These are phyloP conservation scores for Cyphellophora europaea DNA, from an alignment of 2,329 filamentous ascomycete species.

Conservation along the genomic window DNA sequence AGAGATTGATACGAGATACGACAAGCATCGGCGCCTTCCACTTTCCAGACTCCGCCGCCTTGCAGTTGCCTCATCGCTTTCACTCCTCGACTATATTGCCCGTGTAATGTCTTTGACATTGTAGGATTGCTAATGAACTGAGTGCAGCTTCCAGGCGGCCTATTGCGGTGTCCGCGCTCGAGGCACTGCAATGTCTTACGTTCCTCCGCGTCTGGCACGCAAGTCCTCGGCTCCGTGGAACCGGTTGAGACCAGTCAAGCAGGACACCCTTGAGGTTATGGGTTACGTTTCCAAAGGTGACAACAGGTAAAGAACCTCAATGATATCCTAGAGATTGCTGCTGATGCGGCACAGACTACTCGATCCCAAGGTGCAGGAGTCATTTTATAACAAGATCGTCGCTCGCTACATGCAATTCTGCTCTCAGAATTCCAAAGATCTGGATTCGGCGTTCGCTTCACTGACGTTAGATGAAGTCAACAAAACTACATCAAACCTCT, in stretches of 20 bases:
- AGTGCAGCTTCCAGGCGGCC: no score
- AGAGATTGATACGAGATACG: neutral
- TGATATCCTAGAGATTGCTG: conserved; percentile 21
- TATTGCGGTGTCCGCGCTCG: no score
- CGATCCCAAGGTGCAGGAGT: conserved; percentile 69
- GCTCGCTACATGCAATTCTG: conserved; percentile 87
- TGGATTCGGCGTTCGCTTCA: conserved; percentile 66
- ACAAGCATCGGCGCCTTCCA: neutral
- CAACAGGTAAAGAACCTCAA: conserved; percentile 49
- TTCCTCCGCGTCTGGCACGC: conserved; percentile 9
- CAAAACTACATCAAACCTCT: conserved; percentile 27
- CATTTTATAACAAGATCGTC: conserved; percentile 78
- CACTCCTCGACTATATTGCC: no score
- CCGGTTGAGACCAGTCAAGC: conserved; percentile 61
- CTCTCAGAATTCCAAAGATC: conserved; percentile 61
- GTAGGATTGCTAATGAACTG: no score
- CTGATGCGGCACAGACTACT: conserved; percentile 45
- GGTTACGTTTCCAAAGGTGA: conserved; percentile 89
- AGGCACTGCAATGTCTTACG: conserved; percentile 1
- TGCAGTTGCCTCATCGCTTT: conserved; percentile 1
- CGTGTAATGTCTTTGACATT: no score
- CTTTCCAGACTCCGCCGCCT: neutral
- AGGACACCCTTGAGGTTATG: conserved; percentile 70
- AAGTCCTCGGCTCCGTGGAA: conserved; percentile 41
- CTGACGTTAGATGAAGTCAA: conserved; percentile 34